A percentile compares a stretch with the other conserved stretches of the same genome.
Conservation (phyloP, 805 yeast species). For the Sugiyamaella valdiviana region DNA sequence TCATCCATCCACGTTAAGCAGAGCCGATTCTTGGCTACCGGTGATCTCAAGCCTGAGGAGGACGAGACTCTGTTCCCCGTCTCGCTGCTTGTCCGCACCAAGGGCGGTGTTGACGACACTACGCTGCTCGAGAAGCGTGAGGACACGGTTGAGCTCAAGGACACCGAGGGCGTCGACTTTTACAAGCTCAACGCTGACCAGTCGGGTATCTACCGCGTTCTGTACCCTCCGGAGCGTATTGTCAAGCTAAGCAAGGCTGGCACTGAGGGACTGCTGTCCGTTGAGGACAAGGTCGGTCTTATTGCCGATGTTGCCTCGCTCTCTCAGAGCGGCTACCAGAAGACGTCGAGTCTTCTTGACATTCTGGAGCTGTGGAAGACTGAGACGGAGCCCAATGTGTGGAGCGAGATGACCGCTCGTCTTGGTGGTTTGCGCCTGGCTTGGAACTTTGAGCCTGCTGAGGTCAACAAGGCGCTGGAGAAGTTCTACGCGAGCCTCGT, state of each 20-base stretch:
- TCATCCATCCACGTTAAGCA: conserved; percentile 42
- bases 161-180: conserved; percentile 31
- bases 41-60: conserved; percentile 54
- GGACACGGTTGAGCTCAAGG: conserved; percentile 40
- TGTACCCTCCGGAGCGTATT: conserved; percentile 48
- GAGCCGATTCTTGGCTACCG: conserved; percentile 56
- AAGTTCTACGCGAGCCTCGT: conserved; percentile 49
- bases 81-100: conserved; percentile 49
- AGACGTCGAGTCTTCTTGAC: conserved; percentile 44
- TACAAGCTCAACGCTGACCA: conserved; percentile 58
- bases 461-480: conserved; percentile 37
- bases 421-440: conserved; percentile 39
- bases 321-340: conserved; percentile 45
- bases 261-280: conserved; percentile 44
- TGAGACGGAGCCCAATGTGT: conserved; percentile 47
- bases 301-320: conserved; percentile 55
- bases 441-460: conserved; percentile 44
- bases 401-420: conserved; percentile 44
- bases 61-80: conserved; percentile 49
- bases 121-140: conserved; percentile 49
- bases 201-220: conserved; percentile 55
- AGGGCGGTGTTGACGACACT: conserved; percentile 55
- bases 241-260: conserved; percentile 49
- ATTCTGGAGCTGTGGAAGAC: conserved; percentile 46
- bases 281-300: conserved; percentile 59